Evolutionary conservation across 805 yeast species (phyloP).

Genomic region (Starmera dryadoides): DNA sequence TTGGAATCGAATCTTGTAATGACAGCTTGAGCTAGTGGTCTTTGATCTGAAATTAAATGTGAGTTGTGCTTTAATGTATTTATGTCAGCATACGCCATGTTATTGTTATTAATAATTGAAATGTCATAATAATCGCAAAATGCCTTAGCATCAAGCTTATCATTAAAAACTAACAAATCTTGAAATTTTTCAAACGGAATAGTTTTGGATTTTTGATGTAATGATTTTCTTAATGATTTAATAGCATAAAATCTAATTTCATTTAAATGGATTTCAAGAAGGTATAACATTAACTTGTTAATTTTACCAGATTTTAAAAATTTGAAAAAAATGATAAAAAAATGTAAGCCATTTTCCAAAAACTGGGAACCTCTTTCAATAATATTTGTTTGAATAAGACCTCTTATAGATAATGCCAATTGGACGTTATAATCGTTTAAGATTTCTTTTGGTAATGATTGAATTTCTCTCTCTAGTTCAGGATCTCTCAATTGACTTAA

Average conservation of each 20-base stretch:
- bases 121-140: constrained; percentile 65
- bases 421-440: constrained; percentile 52
- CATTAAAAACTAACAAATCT: constrained; percentile 59
- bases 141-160: constrained; percentile 38
- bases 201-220: constrained; percentile 67
- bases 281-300: constrained; percentile 65
- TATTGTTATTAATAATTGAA: constrained; percentile 28
- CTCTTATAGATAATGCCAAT: constrained; percentile 64
- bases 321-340: constrained; percentile 60
- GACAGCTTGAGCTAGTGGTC: constrained; percentile 40
- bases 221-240: constrained; percentile 54
- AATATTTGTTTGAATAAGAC: constrained; percentile 51
- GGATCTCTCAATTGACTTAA: constrained; percentile 77
- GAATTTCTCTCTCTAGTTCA: constrained; percentile 72
- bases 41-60: constrained; percentile 26
- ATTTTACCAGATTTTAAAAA: constrained; percentile 39
- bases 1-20: constrained; percentile 35
- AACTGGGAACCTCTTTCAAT: constrained; percentile 46
- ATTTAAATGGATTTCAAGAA: constrained; percentile 74
- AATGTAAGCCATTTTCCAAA: constrained; percentile 51
- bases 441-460: constrained; percentile 53
- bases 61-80: constrained; percentile 31
- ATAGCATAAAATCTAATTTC: constrained; percentile 72
- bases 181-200: constrained; percentile 42
- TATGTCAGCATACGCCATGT: constrained; percentile 32